These are phyloP conservation scores for thale cress (Arabidopsis thaliana) DNA, from an alignment of 345 rosid genomes.

Conservation along the genomic window TAIR10.1 NC_003074.8:4289001-4289500, in stretches of 20 bases:
- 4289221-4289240: neutral
- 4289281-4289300: constrained; percentile 11
- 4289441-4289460: constrained; percentile 54
- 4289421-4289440: constrained; percentile 26
- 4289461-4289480: constrained; percentile 56
- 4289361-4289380: constrained; percentile 6
- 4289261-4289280: constrained; percentile 21
- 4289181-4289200: constrained; percentile 28
- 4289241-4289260: constrained; percentile 19
- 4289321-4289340: neutral
- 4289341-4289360: constrained; percentile 11
- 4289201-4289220: constrained; percentile 1
- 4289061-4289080: too few relatives aligned
- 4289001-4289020: too few relatives aligned
- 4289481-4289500: constrained; percentile 41
- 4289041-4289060: too few relatives aligned
- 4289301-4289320: neutral
- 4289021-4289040: too few relatives aligned
- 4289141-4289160: constrained; percentile 20
- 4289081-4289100: too few relatives aligned
- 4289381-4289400: constrained; percentile 13
- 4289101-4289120: neutral
- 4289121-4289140: neutral
- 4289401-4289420: neutral
- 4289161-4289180: constrained; percentile 4